A percentile compares a stretch with the other conserved stretches of the same genome.
phyloP scores from a whole-genome alignment of 2,329 filamentous ascomycete genomes.

The Phoma sp. region DNA sequence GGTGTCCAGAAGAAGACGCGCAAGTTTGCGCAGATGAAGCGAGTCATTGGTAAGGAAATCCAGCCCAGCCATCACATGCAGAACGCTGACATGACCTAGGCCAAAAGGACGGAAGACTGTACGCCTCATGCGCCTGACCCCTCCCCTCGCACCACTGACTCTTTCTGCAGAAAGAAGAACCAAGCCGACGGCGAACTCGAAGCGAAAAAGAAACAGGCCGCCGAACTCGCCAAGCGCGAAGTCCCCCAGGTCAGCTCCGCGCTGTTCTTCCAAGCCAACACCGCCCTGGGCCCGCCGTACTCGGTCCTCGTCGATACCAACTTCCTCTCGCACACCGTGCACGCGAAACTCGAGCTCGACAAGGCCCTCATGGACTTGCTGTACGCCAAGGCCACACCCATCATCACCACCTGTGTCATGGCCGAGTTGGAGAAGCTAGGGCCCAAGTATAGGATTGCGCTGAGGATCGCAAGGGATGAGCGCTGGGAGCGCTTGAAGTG shows the following conservation, averaged over 20 bases:
- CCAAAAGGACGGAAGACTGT: slow-evolving; percentile 75
- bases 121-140: slow-evolving; percentile 27
- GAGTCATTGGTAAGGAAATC: slow-evolving; percentile 70
- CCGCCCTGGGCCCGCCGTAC: slow-evolving; percentile 83
- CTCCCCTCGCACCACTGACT: slow-evolving; percentile 17
- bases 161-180: slow-evolving; percentile 68
- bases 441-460: slow-evolving; percentile 80
- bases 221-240: slow-evolving; percentile 73
- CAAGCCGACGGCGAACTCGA: slow-evolving; percentile 67
- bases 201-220: slow-evolving; percentile 62
- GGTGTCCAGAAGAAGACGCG: slow-evolving; percentile 87
- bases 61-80: background rate
- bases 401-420: slow-evolving; percentile 79
- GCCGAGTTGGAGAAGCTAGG: slow-evolving; percentile 89
- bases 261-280: slow-evolving; percentile 65
- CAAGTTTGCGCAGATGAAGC: slow-evolving; percentile 86
- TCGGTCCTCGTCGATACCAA: slow-evolving; percentile 62
- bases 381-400: slow-evolving; percentile 87
- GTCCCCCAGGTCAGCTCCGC: slow-evolving; percentile 77
- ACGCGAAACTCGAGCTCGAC: slow-evolving; percentile 85
- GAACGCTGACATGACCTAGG: slow-evolving; percentile 22
- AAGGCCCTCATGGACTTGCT: slow-evolving; percentile 93
- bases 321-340: slow-evolving; percentile 72
- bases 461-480: slow-evolving; percentile 87
- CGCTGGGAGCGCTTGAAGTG: slow-evolving; percentile 85